phyloP scores from a whole-genome alignment of 139 green algal genomes.

The Chlamydomonas asymmetrica region DNA sequence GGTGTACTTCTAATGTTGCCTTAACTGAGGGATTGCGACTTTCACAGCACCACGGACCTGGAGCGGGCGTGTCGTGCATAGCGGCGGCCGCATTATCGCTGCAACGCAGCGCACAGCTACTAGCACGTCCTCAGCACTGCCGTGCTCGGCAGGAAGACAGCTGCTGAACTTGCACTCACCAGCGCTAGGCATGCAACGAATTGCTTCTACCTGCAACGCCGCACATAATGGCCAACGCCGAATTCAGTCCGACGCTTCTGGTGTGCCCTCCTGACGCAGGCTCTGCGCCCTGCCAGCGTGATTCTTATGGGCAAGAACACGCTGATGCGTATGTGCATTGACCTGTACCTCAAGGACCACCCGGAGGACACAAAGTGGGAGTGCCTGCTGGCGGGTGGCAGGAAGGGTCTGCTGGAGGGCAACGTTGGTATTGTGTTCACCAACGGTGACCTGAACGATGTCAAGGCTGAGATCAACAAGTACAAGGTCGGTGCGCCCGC shows the following conservation, averaged over 20 bases:
- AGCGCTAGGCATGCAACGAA: background rate
- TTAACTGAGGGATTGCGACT: background rate
- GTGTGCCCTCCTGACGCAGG: slow-evolving; percentile 62
- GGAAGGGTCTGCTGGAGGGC: slow-evolving; percentile 76
- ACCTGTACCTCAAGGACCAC: slow-evolving; percentile 89
- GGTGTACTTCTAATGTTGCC: background rate
- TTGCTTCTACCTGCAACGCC: background rate
- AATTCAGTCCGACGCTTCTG: too few species aligned
- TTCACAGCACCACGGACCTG: too few species aligned
- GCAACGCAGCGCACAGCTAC: too few species aligned
- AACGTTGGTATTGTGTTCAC: slow-evolving; percentile 99
- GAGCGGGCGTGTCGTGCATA: too few species aligned
- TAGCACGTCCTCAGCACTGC: too few species aligned
- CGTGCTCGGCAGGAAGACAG: too few species aligned
- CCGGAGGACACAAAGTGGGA: slow-evolving; percentile 88
- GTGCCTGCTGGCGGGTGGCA: slow-evolving; percentile 71
- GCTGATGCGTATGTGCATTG: slow-evolving; percentile 96
- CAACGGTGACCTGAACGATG: slow-evolving; percentile 67
- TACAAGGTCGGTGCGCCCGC: slow-evolving; percentile 90
- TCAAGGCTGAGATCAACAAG: slow-evolving; percentile 86
- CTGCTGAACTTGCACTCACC: too few species aligned
- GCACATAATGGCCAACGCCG: background rate
- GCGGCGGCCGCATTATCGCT: too few species aligned
- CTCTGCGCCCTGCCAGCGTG: slow-evolving; percentile 80
- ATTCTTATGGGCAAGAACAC: slow-evolving; percentile 99